Conservation (phyloP, 176 grass and related monocot genomes). For the Rhynchospora breviuscula region DNA sequence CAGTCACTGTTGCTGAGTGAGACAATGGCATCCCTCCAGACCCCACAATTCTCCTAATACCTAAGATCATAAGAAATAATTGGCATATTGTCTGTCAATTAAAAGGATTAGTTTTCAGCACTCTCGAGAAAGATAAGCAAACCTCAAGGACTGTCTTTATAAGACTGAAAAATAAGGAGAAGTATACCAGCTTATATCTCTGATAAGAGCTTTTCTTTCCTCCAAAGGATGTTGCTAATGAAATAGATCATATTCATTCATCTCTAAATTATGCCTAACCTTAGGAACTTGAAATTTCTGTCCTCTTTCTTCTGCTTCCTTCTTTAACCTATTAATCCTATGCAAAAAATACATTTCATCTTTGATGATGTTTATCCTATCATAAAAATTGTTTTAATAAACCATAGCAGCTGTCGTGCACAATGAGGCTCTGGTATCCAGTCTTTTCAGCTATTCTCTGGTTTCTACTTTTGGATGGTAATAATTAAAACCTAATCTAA, state of each 20-base stretch:
- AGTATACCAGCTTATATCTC: constrained; percentile 74
- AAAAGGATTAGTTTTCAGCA: too few relatives aligned
- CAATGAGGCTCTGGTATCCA: not conserved
- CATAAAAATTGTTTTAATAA: not conserved
- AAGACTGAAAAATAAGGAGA: constrained; percentile 8
- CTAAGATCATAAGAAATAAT: constrained; percentile 33
- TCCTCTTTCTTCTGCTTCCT: constrained; percentile 59
- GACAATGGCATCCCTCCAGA: constrained; percentile 91
- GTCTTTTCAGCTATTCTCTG: not conserved
- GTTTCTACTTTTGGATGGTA: not conserved
- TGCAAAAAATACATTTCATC: constrained; percentile 25
- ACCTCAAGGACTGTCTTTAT: not conserved
- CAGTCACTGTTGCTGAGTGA: constrained; percentile 85
- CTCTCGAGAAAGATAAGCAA: constrained; percentile 7
- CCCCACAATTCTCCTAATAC: constrained; percentile 71
- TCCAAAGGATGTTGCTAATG: too few relatives aligned
- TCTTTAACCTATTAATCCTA: constrained; percentile 55
- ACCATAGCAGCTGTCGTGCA: not conserved
- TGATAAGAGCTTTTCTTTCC: too few relatives aligned
- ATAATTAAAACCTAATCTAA: not conserved
- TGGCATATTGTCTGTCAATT: too few relatives aligned
- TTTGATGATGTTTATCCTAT: not conserved
- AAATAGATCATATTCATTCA: constrained; percentile 90
- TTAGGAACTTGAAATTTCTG: constrained; percentile 60
- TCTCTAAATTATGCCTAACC: constrained; percentile 57